phyloP scores from a whole-genome alignment of 2,329 filamentous ascomycete species.

The Dendryphion nanum region DNA sequence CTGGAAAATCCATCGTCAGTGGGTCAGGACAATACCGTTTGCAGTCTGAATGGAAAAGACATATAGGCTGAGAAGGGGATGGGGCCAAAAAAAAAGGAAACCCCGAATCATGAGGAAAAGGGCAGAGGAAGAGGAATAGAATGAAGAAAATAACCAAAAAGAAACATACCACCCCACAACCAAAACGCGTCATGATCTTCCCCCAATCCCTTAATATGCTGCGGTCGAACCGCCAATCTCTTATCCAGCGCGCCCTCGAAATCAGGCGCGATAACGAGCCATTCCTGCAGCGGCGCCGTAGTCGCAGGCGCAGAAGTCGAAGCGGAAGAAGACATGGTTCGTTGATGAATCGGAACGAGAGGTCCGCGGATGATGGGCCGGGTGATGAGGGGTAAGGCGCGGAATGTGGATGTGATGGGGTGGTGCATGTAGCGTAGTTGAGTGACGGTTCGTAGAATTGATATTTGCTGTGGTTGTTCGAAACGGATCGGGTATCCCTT shows the following conservation, averaged over 20 bases:
- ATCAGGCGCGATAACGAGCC: slow-evolving; percentile 52
- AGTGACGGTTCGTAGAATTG: no score
- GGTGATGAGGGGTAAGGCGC: no score
- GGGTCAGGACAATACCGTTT: not conserved
- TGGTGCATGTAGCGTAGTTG: no score
- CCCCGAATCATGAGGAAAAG: not conserved
- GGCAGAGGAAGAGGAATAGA: not conserved
- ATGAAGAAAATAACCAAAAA: not conserved
- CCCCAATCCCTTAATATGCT: slow-evolving; percentile 32
- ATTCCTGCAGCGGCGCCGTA: slow-evolving; percentile 40
- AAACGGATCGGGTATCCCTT: no score
- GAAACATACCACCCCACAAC: slow-evolving; percentile 34
- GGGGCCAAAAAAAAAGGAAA: not conserved
- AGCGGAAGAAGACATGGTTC: slow-evolving; percentile 23
- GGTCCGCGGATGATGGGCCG: no score
- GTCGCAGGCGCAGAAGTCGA: no score
- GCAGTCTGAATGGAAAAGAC: not conserved
- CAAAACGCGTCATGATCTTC: slow-evolving; percentile 29
- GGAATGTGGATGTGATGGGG: no score
- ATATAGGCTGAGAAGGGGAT: not conserved
- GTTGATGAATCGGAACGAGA: no score
- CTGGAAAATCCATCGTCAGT: no score
- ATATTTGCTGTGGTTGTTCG: no score
- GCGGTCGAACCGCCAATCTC: slow-evolving; percentile 42
- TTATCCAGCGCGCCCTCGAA: slow-evolving; percentile 41